Evolutionary conservation across 2,329 filamentous ascomycete species (phyloP).

Genomic region (Alternaria panax): DNA sequence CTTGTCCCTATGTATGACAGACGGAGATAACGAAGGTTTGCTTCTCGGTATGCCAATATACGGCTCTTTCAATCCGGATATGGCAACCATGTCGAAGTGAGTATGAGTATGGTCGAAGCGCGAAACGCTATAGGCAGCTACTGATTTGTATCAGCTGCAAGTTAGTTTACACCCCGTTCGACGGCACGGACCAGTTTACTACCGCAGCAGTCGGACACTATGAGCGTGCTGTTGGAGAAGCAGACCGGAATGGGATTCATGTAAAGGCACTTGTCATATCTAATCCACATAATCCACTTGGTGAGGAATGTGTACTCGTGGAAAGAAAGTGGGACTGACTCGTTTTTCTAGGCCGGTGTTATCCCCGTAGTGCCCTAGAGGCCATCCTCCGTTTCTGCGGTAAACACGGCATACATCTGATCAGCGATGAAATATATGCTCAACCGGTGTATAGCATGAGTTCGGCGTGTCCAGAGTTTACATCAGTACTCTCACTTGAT

Average conservation of each 20-base stretch:
- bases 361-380: conserved; percentile 51
- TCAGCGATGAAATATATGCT: conserved; percentile 68
- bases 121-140: background rate
- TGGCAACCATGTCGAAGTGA: conserved; percentile 14
- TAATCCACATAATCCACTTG: conserved; percentile 62
- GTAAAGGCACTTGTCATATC: conserved; percentile 58
- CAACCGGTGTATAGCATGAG: conserved; percentile 55
- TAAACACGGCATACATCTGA: conserved; percentile 60
- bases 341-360: conserved; percentile 17
- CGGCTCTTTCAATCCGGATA: conserved; percentile 10
- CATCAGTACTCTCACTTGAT: conserved; percentile 30
- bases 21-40: conserved; percentile 8
- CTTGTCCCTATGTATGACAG: conserved; percentile 11
- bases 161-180: conserved; percentile 6
- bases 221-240: conserved; percentile 47
- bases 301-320: background rate
- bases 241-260: conserved; percentile 42
- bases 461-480: conserved; percentile 27
- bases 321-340: background rate
- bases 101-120: background rate
- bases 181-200: conserved; percentile 4
- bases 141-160: conserved; percentile 7
- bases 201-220: conserved; percentile 43
- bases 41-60: conserved; percentile 16
- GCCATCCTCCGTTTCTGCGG: conserved; percentile 59